Conservation (phyloP, 2,329 filamentous ascomycete species). For the Ophiostoma piceae region DNA sequence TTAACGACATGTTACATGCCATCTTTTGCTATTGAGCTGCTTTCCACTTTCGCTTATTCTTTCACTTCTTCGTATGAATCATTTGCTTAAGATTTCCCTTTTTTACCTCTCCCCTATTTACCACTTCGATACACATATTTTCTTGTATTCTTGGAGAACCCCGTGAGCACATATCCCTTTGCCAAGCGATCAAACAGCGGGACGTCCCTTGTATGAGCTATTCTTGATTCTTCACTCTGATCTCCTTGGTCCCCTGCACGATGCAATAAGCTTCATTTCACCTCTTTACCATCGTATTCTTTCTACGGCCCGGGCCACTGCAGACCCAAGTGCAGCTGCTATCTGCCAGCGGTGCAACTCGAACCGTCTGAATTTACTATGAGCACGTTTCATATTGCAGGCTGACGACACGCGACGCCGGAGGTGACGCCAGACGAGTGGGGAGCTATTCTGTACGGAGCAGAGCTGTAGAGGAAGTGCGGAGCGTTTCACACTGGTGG, state of each 20-base stretch:
- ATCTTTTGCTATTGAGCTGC: neutral
- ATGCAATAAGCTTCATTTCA: neutral
- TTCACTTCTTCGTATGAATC: no score
- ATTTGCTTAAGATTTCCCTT: no score
- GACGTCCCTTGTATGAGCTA: constrained; percentile 2
- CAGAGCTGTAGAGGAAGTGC: neutral
- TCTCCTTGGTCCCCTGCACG: neutral
- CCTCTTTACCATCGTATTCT: neutral
- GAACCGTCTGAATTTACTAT: neutral
- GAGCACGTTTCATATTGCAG: constrained; percentile 8
- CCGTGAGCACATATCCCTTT: constrained; percentile 12
- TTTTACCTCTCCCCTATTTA: neutral
- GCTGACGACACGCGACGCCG: neutral
- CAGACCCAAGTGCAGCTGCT: neutral
- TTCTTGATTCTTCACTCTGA: neutral
- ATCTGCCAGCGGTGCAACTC: neutral
- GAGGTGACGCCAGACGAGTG: neutral
- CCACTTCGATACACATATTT: neutral
- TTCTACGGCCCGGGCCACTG: neutral
- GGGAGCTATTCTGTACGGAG: neutral
- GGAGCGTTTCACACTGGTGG: neutral
- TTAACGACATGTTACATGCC: neutral
- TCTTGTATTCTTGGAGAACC: neutral
- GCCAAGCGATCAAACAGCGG: constrained; percentile 8
- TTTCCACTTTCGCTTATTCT: no score